Evolutionary conservation across 805 yeast species (phyloP).

Genomic region (Candida nanaspora): DNA sequence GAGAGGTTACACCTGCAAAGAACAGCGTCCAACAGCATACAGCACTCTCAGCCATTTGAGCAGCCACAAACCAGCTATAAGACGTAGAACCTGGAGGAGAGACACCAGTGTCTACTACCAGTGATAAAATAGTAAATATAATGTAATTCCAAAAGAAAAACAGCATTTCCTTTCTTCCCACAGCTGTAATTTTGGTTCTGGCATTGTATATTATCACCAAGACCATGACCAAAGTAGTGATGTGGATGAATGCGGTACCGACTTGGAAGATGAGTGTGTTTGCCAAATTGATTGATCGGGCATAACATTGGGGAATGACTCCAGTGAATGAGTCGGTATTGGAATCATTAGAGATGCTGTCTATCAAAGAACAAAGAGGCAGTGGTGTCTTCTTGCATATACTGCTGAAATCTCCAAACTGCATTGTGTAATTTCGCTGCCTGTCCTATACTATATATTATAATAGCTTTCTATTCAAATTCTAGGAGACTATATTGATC

Average conservation of each 20-base stretch:
- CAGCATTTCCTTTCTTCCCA: slow-evolving; percentile 84
- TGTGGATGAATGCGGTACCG: slow-evolving; percentile 81
- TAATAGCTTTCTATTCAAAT: too few relatives aligned
- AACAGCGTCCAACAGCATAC: slow-evolving; percentile 65
- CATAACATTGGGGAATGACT: slow-evolving; percentile 70
- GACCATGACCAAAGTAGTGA: slow-evolving; percentile 60
- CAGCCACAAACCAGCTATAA: slow-evolving; percentile 76
- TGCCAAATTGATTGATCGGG: slow-evolving; percentile 80
- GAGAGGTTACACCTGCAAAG: slow-evolving; percentile 72
- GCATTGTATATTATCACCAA: slow-evolving; percentile 71
- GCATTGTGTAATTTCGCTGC: slow-evolving; percentile 36
- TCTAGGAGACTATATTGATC: too few relatives aligned
- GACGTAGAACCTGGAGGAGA: slow-evolving; percentile 75
- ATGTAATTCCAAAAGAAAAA: slow-evolving; percentile 58
- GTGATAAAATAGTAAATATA: slow-evolving; percentile 51
- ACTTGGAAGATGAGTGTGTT: slow-evolving; percentile 86
- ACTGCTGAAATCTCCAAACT: slow-evolving; percentile 55
- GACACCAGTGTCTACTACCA: slow-evolving; percentile 89
- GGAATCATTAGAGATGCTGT: slow-evolving; percentile 30
- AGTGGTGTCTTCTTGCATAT: slow-evolving; percentile 65
- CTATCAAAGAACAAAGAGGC: slow-evolving; percentile 74
- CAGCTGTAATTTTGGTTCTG: slow-evolving; percentile 85
- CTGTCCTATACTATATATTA: too few relatives aligned
- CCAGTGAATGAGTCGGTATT: slow-evolving; percentile 41
- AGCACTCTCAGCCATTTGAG: slow-evolving; percentile 69